These are phyloP conservation scores for Chrysopogon serrulatus DNA, from an alignment of 176 grass and related monocot species.

Conservation along the genomic window DNA sequence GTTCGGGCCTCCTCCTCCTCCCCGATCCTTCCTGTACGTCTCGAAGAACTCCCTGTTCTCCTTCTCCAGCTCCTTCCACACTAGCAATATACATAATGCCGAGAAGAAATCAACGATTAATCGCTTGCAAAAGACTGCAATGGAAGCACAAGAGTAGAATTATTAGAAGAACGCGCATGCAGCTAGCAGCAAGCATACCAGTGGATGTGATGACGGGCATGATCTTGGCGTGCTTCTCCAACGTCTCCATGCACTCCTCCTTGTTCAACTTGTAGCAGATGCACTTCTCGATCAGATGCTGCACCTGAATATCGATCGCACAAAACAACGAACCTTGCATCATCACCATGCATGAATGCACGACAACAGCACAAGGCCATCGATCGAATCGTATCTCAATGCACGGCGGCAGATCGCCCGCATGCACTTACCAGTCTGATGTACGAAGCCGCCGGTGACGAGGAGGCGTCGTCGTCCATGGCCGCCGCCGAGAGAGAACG, in stretches of 20 bases:
- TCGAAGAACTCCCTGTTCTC: conserved; percentile 89
- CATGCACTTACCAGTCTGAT: conserved; percentile 48
- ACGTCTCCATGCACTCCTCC: conserved; percentile 64
- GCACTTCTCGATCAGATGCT: conserved; percentile 85
- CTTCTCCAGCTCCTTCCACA: conserved; percentile 86
- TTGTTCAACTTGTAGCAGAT: conserved; percentile 62
- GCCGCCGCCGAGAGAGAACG: background rate
- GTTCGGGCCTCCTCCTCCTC: too few species aligned
- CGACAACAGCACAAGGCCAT: background rate
- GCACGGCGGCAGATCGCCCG: background rate
- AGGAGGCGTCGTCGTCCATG: conserved; percentile 35
- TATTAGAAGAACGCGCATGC: background rate
- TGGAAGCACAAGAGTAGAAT: background rate
- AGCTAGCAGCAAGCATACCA: background rate
- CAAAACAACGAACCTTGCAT: background rate
- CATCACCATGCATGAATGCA: background rate
- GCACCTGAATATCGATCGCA: conserved; percentile 39
- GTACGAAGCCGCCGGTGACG: conserved; percentile 62
- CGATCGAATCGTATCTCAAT: background rate
- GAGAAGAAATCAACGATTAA: background rate
- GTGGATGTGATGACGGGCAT: conserved; percentile 63
- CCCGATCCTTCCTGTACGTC: conserved; percentile 44
- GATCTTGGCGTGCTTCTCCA: conserved; percentile 71
- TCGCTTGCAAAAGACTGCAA: background rate
- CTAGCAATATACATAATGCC: conserved; percentile 6